Conservation (phyloP, 441 rosid species). For the Pelargonium fulgidum region DNA sequence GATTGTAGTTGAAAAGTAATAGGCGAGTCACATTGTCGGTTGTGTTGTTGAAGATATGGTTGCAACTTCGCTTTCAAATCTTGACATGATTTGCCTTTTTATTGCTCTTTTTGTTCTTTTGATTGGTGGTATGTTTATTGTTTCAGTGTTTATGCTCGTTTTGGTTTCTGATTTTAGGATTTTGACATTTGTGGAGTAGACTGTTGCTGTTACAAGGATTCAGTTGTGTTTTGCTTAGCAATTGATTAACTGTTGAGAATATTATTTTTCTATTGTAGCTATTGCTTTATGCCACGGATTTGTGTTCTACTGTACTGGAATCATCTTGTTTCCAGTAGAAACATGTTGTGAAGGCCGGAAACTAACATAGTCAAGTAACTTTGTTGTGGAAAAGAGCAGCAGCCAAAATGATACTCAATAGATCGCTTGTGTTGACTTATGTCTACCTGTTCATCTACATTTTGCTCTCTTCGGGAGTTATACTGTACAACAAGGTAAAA, state of each 20-base stretch:
- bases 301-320: background rate
- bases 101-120: background rate
- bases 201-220: background rate
- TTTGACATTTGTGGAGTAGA: conserved; percentile 1
- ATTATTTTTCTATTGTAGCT: conserved; percentile 3
- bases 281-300: conserved; percentile 14
- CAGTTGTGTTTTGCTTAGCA: background rate
- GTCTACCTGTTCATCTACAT: conserved; percentile 78
- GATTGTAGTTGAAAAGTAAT: background rate
- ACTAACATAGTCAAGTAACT: background rate
- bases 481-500: conserved; percentile 86
- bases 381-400: conserved; percentile 22
- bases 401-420: conserved; percentile 48
- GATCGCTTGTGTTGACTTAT: conserved; percentile 77
- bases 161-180: conserved; percentile 2
- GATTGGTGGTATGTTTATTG: background rate
- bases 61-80: background rate
- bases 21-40: background rate
- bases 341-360: conserved; percentile 15
- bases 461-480: conserved; percentile 85
- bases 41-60: background rate
- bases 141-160: background rate
- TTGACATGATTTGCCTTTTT: background rate
- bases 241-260: conserved; percentile 15
- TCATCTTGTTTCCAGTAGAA: conserved; percentile 10